Evolutionary conservation across 2,329 filamentous ascomycete species (phyloP), one percentile per base, ranked within the genome.

Genomic region (Fusarium camptoceras): DNA sequence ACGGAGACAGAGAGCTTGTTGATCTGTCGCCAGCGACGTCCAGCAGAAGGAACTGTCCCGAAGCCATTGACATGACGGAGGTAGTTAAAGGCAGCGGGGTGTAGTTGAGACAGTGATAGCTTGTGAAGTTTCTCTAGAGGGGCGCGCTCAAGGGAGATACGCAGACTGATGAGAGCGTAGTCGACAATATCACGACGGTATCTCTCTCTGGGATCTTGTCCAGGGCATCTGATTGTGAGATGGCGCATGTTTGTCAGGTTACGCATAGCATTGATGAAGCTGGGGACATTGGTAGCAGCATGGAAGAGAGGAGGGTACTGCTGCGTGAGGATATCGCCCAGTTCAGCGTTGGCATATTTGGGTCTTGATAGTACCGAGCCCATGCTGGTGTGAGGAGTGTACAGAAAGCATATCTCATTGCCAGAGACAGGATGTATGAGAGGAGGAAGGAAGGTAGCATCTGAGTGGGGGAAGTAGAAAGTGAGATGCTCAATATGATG

Each of bases 271-370:
- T 89, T 86, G 73, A 95, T 90, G 81, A 97, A 97, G 41, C 92
- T 92, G 8, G 92, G 88, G 9, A 97, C 91, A 76, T 97, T 96
- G 65, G 93, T 95, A 10, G 94, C 92, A 9, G 94, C 92, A 76
- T 97, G 94, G 81, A 97, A 97, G 5, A 97, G 83, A 8, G 94
- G 93, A 55, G 93, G 93, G 76, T 97, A 97, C 81, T 97, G 94
- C 77, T 93, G 89, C 16, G 93, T 92, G 65, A 97, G 85, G 62
- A 97, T 86, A 76, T 95, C 91, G 66, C 91, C 94, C 75, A 96
- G 88, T 75, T 93, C 92, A 73, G 87, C 86, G 78, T 90, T 92
- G 72, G 91, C 92, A 78, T 97, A 97, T 81, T 93, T 95, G 54
- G 91, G 92, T 56, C 89, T 84, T 68, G 87, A 85, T 72, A 89